phyloP scores from a whole-genome alignment of 176 grass and related monocot species.

The Chrysopogon serrulatus region DNA sequence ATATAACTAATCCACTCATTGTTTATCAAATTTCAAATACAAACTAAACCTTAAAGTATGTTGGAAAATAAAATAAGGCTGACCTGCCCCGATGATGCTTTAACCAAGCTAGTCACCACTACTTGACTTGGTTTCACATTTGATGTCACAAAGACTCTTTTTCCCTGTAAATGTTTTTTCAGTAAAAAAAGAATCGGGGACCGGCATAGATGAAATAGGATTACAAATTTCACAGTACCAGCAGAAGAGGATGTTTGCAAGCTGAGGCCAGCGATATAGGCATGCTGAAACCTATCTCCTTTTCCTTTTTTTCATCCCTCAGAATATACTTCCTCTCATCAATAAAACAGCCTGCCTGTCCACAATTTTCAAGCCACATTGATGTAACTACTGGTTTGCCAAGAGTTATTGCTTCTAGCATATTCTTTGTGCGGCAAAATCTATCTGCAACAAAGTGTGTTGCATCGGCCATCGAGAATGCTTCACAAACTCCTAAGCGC shows the following conservation, averaged over 20 bases:
- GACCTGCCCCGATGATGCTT: constrained; percentile 66
- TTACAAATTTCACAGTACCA: constrained; percentile 35
- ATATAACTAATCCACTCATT: not conserved
- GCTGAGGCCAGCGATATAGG: constrained; percentile 57
- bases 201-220: not conserved
- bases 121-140: constrained; percentile 73
- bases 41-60: not conserved
- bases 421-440: constrained; percentile 82
- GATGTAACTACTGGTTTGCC: constrained; percentile 73
- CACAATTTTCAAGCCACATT: constrained; percentile 72
- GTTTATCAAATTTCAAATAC: not conserved
- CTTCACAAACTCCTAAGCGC: constrained; percentile 46
- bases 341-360: constrained; percentile 62
- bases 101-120: constrained; percentile 62
- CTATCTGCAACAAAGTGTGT: constrained; percentile 77
- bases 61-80: constrained; percentile 5
- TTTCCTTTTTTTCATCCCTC: constrained; percentile 79
- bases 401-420: constrained; percentile 81
- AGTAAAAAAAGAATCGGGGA: not conserved
- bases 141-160: constrained; percentile 57
- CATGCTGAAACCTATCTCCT: constrained; percentile 76
- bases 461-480: constrained; percentile 59
- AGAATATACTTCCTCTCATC: constrained; percentile 76
- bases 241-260: constrained; percentile 53
- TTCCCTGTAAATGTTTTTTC: constrained; percentile 45